These are phyloP conservation scores for Collariella sp. DNA, from an alignment of 495 filamentous ascomycete genomes.

Conservation along the genomic window DNA sequence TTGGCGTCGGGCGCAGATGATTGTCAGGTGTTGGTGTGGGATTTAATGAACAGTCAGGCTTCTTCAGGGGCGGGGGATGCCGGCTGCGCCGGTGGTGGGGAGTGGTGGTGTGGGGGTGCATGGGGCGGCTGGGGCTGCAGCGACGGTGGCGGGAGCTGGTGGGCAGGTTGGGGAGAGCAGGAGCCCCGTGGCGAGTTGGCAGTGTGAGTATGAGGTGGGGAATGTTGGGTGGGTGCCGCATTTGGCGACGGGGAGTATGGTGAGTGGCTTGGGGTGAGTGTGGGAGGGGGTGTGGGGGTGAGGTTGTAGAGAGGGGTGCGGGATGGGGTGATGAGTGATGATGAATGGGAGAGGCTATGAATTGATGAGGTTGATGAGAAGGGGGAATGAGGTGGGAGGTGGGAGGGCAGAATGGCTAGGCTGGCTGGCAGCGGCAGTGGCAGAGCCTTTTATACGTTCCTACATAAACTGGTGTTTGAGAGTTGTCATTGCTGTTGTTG, in stretches of 20 bases:
- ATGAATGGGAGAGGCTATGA: neutral
- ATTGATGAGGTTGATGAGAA: neutral
- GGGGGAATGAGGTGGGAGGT: too few relatives aligned
- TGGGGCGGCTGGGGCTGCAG: neutral
- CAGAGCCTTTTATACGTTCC: too few relatives aligned
- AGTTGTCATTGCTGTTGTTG: too few relatives aligned
- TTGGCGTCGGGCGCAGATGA: constrained; percentile 92
- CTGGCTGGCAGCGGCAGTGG: too few relatives aligned
- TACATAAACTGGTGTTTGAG: too few relatives aligned
- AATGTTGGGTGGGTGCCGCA: constrained; percentile 93
- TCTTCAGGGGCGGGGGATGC: too few relatives aligned
- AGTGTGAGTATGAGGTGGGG: constrained; percentile 91
- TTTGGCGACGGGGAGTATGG: constrained; percentile 60
- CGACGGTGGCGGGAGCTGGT: constrained; percentile 43
- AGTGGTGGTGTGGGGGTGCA: neutral
- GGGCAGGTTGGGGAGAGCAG: too few relatives aligned
- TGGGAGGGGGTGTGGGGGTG: constrained; percentile 73
- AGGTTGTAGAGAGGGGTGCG: constrained; percentile 7
- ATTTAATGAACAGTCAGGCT: constrained; percentile 57
- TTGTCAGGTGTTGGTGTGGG: constrained; percentile 85
- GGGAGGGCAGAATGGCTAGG: too few relatives aligned
- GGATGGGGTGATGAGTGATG: neutral
- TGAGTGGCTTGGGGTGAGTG: constrained; percentile 92
- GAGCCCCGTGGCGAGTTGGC: constrained; percentile 76
- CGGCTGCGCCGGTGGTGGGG: neutral